Evolutionary conservation across 805 yeast genomes (phyloP), one percentile per base, ranked within the genome.

Genomic region (Hanseniaspora singularis): DNA sequence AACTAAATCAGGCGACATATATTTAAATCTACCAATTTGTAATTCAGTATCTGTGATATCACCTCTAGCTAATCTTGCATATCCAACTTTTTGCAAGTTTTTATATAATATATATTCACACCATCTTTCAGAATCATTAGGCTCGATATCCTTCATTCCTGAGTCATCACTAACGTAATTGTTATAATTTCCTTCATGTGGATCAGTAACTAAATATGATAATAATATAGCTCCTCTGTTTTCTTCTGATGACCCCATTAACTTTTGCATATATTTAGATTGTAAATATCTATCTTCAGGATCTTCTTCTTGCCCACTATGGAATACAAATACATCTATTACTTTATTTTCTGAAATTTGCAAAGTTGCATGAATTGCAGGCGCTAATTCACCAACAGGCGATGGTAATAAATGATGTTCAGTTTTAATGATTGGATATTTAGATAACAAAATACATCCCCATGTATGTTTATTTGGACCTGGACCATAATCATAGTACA

Each of bases 381-480:
- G 98, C 0, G 98, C 98, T 46, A 92, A 70, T 68, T 92, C 98
- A 15, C 98, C 98, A 27, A 84, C 96, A 1, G 98, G 98, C 6
- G 95, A 84, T 3, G 98, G 98, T 49, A 89, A 67, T 54, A 92
- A 70, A 60, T 88, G 94, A 62, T 92, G 98, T 1, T 87, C 77
- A 2, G 96, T 86, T 57, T 81, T 76, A 49, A 92, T 55, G 51
- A 92, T 92, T 26, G 98, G 98, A 73, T 89, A 92, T 60, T 88
- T 86, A 18, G 96, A 88, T 53, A 92, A 68, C 51, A 92, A 69
- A 1, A 92, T 92, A 41, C 88, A 81, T 34, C 98, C 98, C 98
- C 98, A 92, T 0, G 98, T 92, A 66, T 92, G 97, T 63, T 88
- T 81, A 61, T 87, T 85, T 46, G 97, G 96, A 12, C 96, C 96